Base-by-base conservation (phyloP, 192 early-diverging fungal genomes). In the Lobulomyces angularis region DNA sequence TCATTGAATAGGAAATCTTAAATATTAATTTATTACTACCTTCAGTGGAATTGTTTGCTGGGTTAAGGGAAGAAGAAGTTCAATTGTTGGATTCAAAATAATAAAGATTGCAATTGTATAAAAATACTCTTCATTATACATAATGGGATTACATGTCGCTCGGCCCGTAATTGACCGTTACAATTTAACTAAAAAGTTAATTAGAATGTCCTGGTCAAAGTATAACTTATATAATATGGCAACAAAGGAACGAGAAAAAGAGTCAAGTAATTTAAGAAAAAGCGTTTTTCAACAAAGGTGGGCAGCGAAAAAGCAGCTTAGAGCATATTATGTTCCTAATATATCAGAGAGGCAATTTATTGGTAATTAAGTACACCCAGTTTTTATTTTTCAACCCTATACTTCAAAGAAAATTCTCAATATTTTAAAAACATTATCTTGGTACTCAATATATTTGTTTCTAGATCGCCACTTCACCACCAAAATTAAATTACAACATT, bases 131-230 rank as follows among this genome's bases (percentile, higher is more conserved):
- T n/a, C n/a, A n/a, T n/a, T n/a, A n/a, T n/a, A n/a, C n/a, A n/a
- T n/a, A n/a, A n/a, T n/a, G n/a, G n/a, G n/a, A n/a, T n/a, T n/a
- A n/a, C n/a, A n/a, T n/a, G n/a, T n/a, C n/a, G n/a, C n/a, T n/a
- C n/a, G n/a, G n/a, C n/a, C n/a, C n/a, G n/a, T n/a, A n/a, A n/a
- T n/a, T n/a, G n/a, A n/a, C n/a, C n/a, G n/a, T n/a, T 39, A 38
- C 36, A 39, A 33, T 18, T 21, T 21, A 12, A 21, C 18, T 38
- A 62, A 78, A 41, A 59, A 71, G 44, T 75, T 93, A 35, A 69
- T 90, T 37, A 82, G 89, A 43, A 86, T 94, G 88, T 87, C 87
- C 28, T 97, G 94, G 94, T 77, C 90, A 70, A 80, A 80, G 51
- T 74, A 79, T 65, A 94, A 92, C 63, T 68, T 93, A 38, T 93